Base-by-base conservation (phyloP, 176 grass and related monocot species). In the Ampelocalamus luodianensis region DNA sequence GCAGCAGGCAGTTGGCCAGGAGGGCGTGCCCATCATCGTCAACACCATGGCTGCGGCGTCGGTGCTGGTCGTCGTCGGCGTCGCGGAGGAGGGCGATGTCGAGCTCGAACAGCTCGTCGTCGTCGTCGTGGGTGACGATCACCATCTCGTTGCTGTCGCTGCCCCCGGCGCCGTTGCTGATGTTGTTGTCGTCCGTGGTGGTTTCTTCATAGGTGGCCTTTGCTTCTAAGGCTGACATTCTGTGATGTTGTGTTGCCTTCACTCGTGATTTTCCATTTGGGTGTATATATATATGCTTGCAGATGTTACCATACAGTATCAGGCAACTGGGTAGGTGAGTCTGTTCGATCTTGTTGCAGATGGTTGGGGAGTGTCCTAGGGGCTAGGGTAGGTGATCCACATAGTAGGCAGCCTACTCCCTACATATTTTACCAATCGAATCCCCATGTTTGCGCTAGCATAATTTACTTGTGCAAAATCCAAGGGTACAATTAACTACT, bases 1-100 rank as follows among this genome's bases (percentile, higher is more conserved):
- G 87, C 58, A 94, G 90, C 74, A 94, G 68, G 85, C 92, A 94
- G 81, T 94, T 92, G 10, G 87, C 87, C 69, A 94, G 48, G 22
- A 94, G 79, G 0, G 74, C 92, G 6, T 79, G 74, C 15, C 27
- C 73, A 46, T 32, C 76, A 7, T 14, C n/a, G n/a, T n/a, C 40
- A 64, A 6, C 76, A 9, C 23, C 10, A 10, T 45, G 7, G 2
- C n/a, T 17, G 8, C 5, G 14, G 14, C 29, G 58, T 46, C 6
- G 67, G 74, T 6, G 66, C n/a, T 3, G 23, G 11, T 26, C 36
- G 0, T 59, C 80, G 17, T 44, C 27, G 26, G 26, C 17, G 26
- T 64, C 14, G 80, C 79, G 59, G 58, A 94, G 82, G 18, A 70
- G 60, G n/a, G 42, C 44, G 29, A 74, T 64, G 74, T 92, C 84